Evolutionary conservation across 352 stramenopile species (phyloP).

Genomic region (Pythium coloratum): DNA sequence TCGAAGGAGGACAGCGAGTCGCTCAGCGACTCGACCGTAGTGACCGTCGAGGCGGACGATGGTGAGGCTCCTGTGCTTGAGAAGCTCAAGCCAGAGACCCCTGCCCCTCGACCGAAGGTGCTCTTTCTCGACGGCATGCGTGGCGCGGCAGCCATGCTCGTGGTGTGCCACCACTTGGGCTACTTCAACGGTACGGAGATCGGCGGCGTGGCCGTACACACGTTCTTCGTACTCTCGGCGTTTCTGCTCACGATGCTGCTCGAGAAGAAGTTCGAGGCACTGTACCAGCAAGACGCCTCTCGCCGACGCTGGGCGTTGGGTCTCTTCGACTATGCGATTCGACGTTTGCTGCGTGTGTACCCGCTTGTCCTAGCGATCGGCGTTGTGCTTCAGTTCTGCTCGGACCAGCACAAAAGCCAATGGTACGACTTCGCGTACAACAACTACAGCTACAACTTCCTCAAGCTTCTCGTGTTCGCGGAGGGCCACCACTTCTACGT

Average conservation of each 20-base stretch:
- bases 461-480: background rate
- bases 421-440: background rate
- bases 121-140: constrained; percentile 35
- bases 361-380: constrained; percentile 37
- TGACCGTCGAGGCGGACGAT: too few species aligned
- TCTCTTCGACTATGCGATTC: constrained; percentile 38
- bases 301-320: constrained; percentile 34
- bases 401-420: background rate
- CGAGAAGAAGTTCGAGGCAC: constrained; percentile 40
- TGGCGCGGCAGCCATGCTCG: constrained; percentile 28
- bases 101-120: constrained; percentile 11
- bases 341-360: constrained; percentile 50
- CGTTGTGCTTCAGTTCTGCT: constrained; percentile 15
- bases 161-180: constrained; percentile 25
- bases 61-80: too few species aligned
- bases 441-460: background rate
- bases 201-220: constrained; percentile 41
- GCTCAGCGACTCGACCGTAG: too few species aligned
- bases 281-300: constrained; percentile 29
- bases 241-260: constrained; percentile 59
- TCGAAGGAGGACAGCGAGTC: too few species aligned
- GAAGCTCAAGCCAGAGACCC: too few species aligned
- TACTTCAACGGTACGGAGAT: constrained; percentile 34
- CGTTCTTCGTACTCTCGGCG: constrained; percentile 57
- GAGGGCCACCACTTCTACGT: constrained; percentile 21